Evolutionary conservation across 805 yeast genomes (phyloP).

Genomic region (Kodamaea kakaduensis): DNA sequence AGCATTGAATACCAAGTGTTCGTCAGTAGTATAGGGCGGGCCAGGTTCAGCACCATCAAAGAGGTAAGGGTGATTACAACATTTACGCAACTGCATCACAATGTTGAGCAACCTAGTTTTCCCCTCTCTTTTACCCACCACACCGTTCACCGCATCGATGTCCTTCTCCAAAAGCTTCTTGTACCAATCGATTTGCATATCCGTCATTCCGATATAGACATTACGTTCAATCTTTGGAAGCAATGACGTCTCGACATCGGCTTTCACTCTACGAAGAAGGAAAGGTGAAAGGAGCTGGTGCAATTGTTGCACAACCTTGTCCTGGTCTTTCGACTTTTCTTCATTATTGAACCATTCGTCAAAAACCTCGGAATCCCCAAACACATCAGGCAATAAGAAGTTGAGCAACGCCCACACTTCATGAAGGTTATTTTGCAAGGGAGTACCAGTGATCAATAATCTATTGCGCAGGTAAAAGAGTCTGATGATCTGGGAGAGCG

Average conservation of each 20-base stretch:
- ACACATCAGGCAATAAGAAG: conserved; percentile 89
- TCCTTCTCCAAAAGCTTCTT: conserved; percentile 84
- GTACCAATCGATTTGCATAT: conserved; percentile 93
- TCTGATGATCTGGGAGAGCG: conserved; percentile 88
- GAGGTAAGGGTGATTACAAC: conserved; percentile 95
- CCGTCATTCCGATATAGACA: conserved; percentile 89
- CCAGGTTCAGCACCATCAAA: conserved; percentile 99
- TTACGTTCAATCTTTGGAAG: conserved; percentile 89
- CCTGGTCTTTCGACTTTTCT: conserved; percentile 51
- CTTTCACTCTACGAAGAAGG: conserved; percentile 79
- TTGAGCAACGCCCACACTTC: conserved; percentile 95
- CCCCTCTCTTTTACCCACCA: conserved; percentile 88
- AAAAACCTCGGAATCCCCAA: conserved; percentile 84
- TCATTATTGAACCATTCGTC: conserved; percentile 75
- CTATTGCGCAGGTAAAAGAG: conserved; percentile 82
- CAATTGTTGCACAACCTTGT: conserved; percentile 78
- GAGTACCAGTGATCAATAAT: conserved; percentile 90
- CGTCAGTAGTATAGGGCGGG: conserved; percentile 95
- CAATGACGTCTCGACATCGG: conserved; percentile 88
- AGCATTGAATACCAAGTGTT: conserved; percentile 83
- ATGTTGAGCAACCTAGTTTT: conserved; percentile 87
- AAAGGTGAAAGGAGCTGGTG: conserved; percentile 89
- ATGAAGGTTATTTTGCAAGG: conserved; percentile 89
- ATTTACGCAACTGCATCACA: conserved; percentile 94
- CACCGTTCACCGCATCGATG: conserved; percentile 94